Base-by-base conservation (phyloP, 2,329 filamentous ascomycete species). In the Fusarium proliferatum region DNA sequence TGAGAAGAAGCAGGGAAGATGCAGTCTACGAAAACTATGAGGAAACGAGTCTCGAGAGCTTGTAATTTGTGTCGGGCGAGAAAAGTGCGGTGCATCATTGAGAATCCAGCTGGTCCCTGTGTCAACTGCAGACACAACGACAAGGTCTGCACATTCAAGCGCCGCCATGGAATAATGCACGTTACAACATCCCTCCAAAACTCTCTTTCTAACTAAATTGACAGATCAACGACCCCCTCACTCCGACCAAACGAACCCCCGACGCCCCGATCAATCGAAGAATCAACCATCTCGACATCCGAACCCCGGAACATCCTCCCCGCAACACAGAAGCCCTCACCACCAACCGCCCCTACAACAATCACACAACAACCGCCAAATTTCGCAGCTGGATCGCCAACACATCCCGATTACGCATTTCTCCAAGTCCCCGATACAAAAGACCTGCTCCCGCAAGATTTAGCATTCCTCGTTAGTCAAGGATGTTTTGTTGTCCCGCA, bases 401-500 rank as follows among this genome's bases (percentile, higher is more conserved):
- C 72, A 9, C 71, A 78, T 13, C 73, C 76, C 1, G 69, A 69
- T 12, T 78, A 78, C 38, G 52, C 69, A 6, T 77, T 79, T 7
- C 67, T 79, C 3, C 72, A 77, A 46, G 49, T 65, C 2, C 76
- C 76, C 16, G 71, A 77, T 3, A 67, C 71, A 4, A 67, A 72
- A 11, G 69, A 72, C 6, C 46, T 79, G 4, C 56, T 76, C 4
- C 73, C 77, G 0, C 75, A 79, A 45, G 78, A 79, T 26, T 51
- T 73, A 2, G 59, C 70, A 6, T 79, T 79, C 38, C 76, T 79
- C 9, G 51, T 73, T 19, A 68, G 64, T 13, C 76, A 79, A 23
- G 77, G 78, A 2, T 79, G 78, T 36, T 79, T 79, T 30, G 52
- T 77, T 1, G 76, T 79, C 0, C 78, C 78, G 0, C 72, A 76